A percentile compares a stretch with the other conserved stretches of the same genome.
Evolutionary conservation across 306 rosid species (phyloP).

Genomic region (Cucumis cinereus): DNA sequence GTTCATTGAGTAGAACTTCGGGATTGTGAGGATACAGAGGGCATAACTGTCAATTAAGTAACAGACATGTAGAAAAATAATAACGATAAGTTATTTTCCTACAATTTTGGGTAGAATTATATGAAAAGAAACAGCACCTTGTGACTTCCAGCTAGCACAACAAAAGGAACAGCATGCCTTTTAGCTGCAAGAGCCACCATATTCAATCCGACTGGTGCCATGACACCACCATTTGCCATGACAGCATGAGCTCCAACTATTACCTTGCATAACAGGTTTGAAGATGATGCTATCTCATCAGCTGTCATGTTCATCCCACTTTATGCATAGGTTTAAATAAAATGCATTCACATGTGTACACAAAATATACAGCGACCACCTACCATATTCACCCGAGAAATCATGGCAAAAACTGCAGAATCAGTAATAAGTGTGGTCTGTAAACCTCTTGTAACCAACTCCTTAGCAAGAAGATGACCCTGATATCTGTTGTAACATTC

Average conservation of each 20-base stretch:
- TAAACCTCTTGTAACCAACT: constrained; percentile 12
- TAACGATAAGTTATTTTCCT: neutral
- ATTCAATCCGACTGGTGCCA: constrained; percentile 87
- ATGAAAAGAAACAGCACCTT: constrained; percentile 36
- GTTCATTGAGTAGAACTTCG: constrained; percentile 69
- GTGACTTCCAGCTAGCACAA: constrained; percentile 95
- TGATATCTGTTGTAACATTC: constrained; percentile 48
- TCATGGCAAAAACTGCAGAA: constrained; percentile 24
- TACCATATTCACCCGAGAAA: constrained; percentile 71
- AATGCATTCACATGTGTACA: neutral
- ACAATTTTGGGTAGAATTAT: neutral
- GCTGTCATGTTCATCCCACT: neutral
- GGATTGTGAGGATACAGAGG: constrained; percentile 98
- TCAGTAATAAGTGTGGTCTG: constrained; percentile 22
- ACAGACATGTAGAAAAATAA: neutral
- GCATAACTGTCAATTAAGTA: constrained; percentile 52
- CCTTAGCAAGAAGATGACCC: constrained; percentile 41
- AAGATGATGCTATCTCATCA: constrained; percentile 15
- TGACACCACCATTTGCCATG: constrained; percentile 97
- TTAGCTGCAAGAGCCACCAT: constrained; percentile 99
- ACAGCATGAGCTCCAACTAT: constrained; percentile 98
- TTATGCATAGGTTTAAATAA: neutral
- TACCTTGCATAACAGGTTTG: constrained; percentile 40
- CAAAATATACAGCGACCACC: constrained; percentile 4
- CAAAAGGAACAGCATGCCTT: constrained; percentile 98